phyloP scores from a whole-genome alignment of 2,329 filamentous ascomycete species.

The Verticillium nonalfalfae region DNA sequence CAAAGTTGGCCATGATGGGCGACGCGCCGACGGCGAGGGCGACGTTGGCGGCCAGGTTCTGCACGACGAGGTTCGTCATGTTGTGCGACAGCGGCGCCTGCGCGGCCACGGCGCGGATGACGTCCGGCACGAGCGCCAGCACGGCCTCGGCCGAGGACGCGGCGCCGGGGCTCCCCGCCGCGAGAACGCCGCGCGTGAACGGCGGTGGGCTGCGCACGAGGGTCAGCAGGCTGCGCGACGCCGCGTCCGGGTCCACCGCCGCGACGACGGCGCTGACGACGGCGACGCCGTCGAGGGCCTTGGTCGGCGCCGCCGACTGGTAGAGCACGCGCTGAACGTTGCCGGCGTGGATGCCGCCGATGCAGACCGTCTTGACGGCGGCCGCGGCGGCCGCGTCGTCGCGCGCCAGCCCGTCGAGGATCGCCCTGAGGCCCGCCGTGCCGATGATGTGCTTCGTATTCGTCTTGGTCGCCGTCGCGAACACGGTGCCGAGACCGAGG shows the following conservation, averaged over 20 bases:
- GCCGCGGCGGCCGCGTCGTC: slow-evolving; percentile 24
- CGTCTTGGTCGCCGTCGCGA: slow-evolving; percentile 79
- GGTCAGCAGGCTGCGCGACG: slow-evolving; percentile 51
- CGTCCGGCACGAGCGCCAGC: slow-evolving; percentile 22
- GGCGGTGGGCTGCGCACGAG: slow-evolving; percentile 41
- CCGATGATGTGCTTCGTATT: slow-evolving; percentile 81
- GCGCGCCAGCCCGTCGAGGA: slow-evolving; percentile 54
- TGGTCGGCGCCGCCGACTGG: slow-evolving; percentile 51
- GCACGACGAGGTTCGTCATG: slow-evolving; percentile 95
- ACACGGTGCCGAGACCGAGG: slow-evolving; percentile 85
- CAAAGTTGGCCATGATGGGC: slow-evolving; percentile 91
- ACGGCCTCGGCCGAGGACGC: slow-evolving; percentile 10
- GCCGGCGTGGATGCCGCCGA: slow-evolving; percentile 76
- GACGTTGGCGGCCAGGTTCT: slow-evolving; percentile 91
- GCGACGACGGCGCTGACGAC: slow-evolving; percentile 86
- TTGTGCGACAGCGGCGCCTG: slow-evolving; percentile 78
- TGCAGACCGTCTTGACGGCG: slow-evolving; percentile 65
- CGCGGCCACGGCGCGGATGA: slow-evolving; percentile 56
- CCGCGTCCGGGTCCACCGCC: slow-evolving; percentile 58
- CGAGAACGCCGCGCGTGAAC: slow-evolving; percentile 14
- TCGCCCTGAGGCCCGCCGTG: slow-evolving; percentile 60
- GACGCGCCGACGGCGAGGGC: slow-evolving; percentile 78
- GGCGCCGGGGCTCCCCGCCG: background rate
- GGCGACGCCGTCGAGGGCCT: slow-evolving; percentile 72
- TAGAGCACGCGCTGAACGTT: slow-evolving; percentile 72